Percentiles rank a stretch among this genome's conserved stretches.
Conservation (phyloP, 1,139 yeast species). For the Zygoascus sp. region DNA sequence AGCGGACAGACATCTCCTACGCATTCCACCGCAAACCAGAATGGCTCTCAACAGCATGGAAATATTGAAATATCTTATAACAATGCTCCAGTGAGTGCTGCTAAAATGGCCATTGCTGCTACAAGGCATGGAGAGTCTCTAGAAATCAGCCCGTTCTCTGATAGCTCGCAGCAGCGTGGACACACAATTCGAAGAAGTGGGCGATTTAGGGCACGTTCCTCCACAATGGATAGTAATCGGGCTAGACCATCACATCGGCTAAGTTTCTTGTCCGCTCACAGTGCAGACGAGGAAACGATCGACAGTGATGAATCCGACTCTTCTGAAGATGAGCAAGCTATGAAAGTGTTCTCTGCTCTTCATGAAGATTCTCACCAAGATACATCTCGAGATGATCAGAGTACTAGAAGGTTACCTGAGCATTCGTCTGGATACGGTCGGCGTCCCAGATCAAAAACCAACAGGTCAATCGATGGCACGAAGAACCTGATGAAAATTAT, state of each 20-base stretch:
- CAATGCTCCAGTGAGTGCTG: constrained; percentile 56
- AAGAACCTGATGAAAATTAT: constrained; percentile 25
- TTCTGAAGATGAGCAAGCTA: constrained; percentile 29
- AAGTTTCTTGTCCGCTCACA: constrained; percentile 12
- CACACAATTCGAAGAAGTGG: constrained; percentile 1
- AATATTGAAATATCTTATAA: constrained; percentile 25
- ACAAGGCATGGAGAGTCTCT: constrained; percentile 74
- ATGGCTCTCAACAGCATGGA: not conserved
- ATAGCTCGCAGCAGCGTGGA: not conserved
- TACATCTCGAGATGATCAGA: not conserved
- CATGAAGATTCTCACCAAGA: constrained; percentile 12
- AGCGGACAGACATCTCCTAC: constrained; percentile 1
- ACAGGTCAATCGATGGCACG: constrained; percentile 14
- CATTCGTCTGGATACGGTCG: not conserved
- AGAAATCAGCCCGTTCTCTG: constrained; percentile 53
- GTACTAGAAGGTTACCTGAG: not conserved
- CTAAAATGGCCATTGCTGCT: constrained; percentile 78
- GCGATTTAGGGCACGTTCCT: constrained; percentile 18
- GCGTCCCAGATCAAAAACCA: not conserved
- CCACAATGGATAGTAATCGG: constrained; percentile 20
- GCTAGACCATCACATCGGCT: constrained; percentile 10
- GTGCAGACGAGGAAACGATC: constrained; percentile 16
- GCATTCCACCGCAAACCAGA: not conserved
- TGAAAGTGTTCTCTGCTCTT: constrained; percentile 26
- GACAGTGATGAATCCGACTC: constrained; percentile 19